Evolutionary conservation across 768 basidiomycete species (phyloP), one percentile per base, ranked within the genome.

Genomic region (Clathrus columnatus): DNA sequence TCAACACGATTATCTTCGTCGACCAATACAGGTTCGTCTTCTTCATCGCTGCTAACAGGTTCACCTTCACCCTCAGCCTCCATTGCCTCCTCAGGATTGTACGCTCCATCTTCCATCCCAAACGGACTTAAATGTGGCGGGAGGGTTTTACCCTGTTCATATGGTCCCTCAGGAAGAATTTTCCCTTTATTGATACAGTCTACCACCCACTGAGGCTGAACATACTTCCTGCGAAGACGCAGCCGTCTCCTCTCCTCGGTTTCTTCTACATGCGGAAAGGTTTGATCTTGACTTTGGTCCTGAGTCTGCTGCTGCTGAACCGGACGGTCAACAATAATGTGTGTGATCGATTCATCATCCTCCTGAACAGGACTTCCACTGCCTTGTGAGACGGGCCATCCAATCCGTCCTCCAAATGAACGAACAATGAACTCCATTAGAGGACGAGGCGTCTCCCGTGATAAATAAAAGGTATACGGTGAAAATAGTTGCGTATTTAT

Each of bases 81-180:
- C 24, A 72, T 64, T 7, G 63, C 75, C 4, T 68, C 68, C 20
- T 75, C 72, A 2, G 87, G 88, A 57, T 87, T 82, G 60, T 91
- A 90, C 3, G 87, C 88, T 17, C 82, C 85, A 53, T 81, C 80
- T 43, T 73, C 79, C 63, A 87, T 89, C 47, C 88, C 91, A 69
- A 98, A 99, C 14, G 96, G 96, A 69, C 91, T 94, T 51, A 99
- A 69, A 73, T 99, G 96, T 24, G 96, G 93, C 2, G 96, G 96
- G 28, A 97, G 79, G 1, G 80, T 79, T 60, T 81, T 80, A 2
- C 93, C 96, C 64, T 92, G 93, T 21, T 74, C 77, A 66, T 98
- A 98, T 24, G 78, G 76, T 58, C 88, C 93, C 62, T 93, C 89
- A 0, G 91, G 77, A 26, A 97, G 76, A 57, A 95, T 78, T 67